Evolutionary conservation across 1,139 yeast genomes (phyloP).

Genomic region (Protomyces gravidus): DNA sequence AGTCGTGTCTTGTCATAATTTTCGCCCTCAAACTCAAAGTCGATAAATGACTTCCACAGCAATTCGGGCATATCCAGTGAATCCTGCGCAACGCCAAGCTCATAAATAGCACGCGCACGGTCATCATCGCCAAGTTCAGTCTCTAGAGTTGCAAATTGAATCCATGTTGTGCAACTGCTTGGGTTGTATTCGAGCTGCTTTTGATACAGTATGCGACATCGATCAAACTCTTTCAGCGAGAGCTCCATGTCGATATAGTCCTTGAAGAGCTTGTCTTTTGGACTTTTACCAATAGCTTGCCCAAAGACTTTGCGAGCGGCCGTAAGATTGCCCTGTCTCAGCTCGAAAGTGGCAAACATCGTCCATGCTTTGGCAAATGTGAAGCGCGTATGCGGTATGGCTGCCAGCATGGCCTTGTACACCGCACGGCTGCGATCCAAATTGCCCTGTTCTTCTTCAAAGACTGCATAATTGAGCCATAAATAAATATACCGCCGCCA

Average conservation of each 20-base stretch:
- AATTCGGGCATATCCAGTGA: constrained; percentile 40
- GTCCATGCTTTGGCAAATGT: constrained; percentile 76
- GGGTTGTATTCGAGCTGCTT: constrained; percentile 60
- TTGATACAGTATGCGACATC: constrained; percentile 70
- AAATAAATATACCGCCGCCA: constrained; percentile 70
- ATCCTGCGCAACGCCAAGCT: constrained; percentile 45
- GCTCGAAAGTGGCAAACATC: constrained; percentile 64
- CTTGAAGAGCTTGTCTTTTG: constrained; percentile 57
- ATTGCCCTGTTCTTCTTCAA: constrained; percentile 54
- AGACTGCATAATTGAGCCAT: constrained; percentile 65
- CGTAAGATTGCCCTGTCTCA: constrained; percentile 52
- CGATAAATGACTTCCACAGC: constrained; percentile 53
- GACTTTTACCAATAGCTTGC: constrained; percentile 60
- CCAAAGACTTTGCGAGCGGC: constrained; percentile 71
- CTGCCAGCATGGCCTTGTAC: constrained; percentile 50
- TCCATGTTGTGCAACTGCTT: constrained; percentile 47
- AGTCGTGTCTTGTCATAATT: constrained; percentile 56
- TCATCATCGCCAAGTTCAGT: constrained; percentile 62
- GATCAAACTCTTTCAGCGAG: constrained; percentile 64
- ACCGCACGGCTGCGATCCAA: constrained; percentile 49
- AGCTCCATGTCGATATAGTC: constrained; percentile 56
- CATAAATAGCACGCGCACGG: constrained; percentile 60
- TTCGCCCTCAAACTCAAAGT: constrained; percentile 56
- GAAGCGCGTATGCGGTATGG: constrained; percentile 56
- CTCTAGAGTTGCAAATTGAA: constrained; percentile 66